These are phyloP conservation scores for Marchantia paleacea DNA, from an alignment of 225 moss, liverwort and hornwort species.

Conservation along the genomic window DNA sequence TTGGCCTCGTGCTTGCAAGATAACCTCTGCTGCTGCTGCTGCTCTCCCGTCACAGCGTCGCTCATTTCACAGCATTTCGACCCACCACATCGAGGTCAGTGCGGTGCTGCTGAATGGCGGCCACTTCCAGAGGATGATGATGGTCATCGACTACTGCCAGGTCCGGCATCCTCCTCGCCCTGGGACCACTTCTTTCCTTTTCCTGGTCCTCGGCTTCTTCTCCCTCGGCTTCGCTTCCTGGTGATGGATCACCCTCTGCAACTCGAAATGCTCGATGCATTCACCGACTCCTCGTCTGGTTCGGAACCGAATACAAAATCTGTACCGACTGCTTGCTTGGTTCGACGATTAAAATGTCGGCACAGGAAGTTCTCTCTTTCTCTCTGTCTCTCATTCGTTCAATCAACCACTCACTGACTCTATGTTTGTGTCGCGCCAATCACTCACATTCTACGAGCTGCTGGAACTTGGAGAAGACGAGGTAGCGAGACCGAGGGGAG, in stretches of 20 bases:
- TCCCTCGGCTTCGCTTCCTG: not conserved
- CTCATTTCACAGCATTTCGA: constrained; percentile 7
- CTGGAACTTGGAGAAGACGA: constrained; percentile 3
- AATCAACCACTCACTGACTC: no score
- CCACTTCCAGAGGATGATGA: not conserved
- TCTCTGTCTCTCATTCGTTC: not conserved
- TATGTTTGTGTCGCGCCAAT: not conserved
- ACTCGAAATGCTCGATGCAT: not conserved
- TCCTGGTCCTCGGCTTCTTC: not conserved
- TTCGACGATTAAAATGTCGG: not conserved
- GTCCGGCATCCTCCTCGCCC: not conserved
- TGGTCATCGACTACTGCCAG: not conserved
- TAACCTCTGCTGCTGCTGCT: not conserved
- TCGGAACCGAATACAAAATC: not conserved
- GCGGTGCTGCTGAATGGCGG: not conserved
- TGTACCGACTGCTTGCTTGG: not conserved
- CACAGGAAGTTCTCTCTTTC: not conserved
- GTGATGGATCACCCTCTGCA: not conserved
- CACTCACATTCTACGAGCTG: not conserved
- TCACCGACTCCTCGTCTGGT: not conserved
- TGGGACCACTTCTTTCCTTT: not conserved
- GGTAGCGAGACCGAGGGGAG: not conserved
- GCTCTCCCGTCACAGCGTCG: not conserved
- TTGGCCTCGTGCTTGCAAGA: no score
- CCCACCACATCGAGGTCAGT: not conserved